A percentile compares a stretch with the other conserved stretches of the same genome.
phyloP scores from a whole-genome alignment of 345 rosid species.

The Gynandropsis gynandra region DNA sequence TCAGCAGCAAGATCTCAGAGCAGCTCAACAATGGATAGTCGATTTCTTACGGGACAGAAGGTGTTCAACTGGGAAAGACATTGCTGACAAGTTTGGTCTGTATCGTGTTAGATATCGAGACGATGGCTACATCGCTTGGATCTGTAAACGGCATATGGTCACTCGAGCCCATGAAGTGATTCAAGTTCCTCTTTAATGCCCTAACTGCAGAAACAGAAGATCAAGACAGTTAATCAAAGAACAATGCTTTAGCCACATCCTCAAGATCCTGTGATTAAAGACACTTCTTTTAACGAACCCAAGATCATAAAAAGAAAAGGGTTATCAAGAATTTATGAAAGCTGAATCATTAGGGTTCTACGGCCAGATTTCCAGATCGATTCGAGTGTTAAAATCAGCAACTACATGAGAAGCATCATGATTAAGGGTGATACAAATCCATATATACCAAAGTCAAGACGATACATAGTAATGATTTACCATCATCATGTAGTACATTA shows the following conservation, averaged over 20 bases:
- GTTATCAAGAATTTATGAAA: constrained; percentile 20
- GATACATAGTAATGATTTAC: constrained; percentile 42
- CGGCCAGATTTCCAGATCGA: constrained; percentile 27
- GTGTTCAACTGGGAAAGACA: constrained; percentile 75
- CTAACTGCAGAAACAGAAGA: constrained; percentile 15
- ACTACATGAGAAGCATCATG: constrained; percentile 10
- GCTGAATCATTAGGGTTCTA: constrained; percentile 32
- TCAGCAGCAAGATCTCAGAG: constrained; percentile 56
- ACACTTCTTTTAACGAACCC: constrained; percentile 28
- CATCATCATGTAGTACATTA: constrained; percentile 43
- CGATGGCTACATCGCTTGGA: constrained; percentile 84
- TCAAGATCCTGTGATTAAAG: constrained; percentile 24
- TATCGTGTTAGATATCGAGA: constrained; percentile 84
- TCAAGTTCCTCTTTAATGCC: constrained; percentile 50
- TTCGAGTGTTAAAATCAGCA: constrained; percentile 29
- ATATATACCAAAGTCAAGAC: constrained; percentile 28
- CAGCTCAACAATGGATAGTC: constrained; percentile 87
- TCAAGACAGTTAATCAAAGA: constrained; percentile 10
- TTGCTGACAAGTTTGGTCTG: constrained; percentile 86
- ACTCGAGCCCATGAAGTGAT: constrained; percentile 60
- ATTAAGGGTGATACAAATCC: constrained; percentile 32
- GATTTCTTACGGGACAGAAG: constrained; percentile 72
- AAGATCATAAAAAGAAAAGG: constrained; percentile 21
- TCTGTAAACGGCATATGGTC: constrained; percentile 75
- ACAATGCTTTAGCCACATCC: no score